Base-by-base conservation (phyloP, 352 stramenopile species). In the Ophiocytium majus region DNA sequence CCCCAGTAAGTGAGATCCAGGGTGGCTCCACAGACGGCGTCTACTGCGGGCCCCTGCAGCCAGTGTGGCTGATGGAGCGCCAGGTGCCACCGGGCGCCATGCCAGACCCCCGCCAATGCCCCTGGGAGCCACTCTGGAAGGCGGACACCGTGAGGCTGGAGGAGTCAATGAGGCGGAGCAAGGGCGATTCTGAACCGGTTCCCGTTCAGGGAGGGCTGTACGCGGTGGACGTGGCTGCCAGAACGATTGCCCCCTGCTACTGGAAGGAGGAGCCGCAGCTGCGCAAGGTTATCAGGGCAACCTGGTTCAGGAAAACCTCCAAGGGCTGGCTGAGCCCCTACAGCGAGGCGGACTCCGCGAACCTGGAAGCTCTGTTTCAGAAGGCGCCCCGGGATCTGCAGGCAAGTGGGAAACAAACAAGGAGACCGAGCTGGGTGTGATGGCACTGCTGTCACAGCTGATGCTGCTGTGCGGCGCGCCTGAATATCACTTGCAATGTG, bases 91-190 rank as follows among this genome's bases (percentile, higher is more conserved):
- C n/a, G n/a, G n/a, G n/a, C n/a, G n/a, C n/a, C n/a, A n/a, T n/a
- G n/a, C n/a, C n/a, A n/a, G n/a, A n/a, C n/a, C n/a, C n/a, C n/a
- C n/a, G n/a, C n/a, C n/a, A n/a, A n/a, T n/a, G n/a, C n/a, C n/a
- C n/a, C 14, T 81, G 75, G 75, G 36, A 50, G 31, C 31, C 31
- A 17, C 75, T 81, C 50, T 81, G 75, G 75, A 28, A 81, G 19
- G 1, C 75, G 49, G 75, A 81, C 17, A 50, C 10, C 32, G 75
- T 36, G 36, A 81, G 49, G 36, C 75, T 81, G 31, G 75, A 81
- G 36, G 32, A 33, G n/a, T n/a, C n/a, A n/a, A n/a, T n/a, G n/a
- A n/a, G n/a, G n/a, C n/a, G n/a, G n/a, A n/a, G n/a, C n/a, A n/a
- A n/a, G n/a, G n/a, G n/a, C n/a, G n/a, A n/a, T n/a, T n/a, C n/a